phyloP scores from a whole-genome alignment of 257 asterid species.

The Petunia axillaris region DNA sequence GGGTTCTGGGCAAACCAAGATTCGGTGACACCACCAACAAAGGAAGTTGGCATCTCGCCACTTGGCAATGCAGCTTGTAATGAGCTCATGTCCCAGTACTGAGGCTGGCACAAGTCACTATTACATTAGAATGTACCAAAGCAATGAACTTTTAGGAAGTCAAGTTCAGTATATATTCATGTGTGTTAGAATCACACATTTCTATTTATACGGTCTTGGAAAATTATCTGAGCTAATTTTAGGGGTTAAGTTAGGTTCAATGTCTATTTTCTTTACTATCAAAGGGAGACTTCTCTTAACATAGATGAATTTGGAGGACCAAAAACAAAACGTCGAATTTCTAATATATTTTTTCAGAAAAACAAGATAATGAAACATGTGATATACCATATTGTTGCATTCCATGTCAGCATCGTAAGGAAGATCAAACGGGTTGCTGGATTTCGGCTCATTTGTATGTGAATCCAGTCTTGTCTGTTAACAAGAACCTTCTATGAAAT shows the following conservation, averaged over 20 bases:
- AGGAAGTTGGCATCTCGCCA: conserved; percentile 52
- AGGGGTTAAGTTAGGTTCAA: neutral
- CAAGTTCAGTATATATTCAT: neutral
- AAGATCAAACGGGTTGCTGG: conserved; percentile 83
- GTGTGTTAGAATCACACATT: neutral
- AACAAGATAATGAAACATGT: conserved; percentile 4
- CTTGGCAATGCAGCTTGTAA: conserved; percentile 75
- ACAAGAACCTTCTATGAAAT: conserved; percentile 28
- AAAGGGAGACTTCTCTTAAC: neutral
- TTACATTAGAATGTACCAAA: conserved; percentile 24
- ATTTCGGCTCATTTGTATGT: conserved; percentile 46
- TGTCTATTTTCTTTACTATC: neutral
- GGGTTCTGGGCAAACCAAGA: conserved; percentile 66
- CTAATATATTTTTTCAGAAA: conserved; percentile 8
- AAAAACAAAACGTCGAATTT: conserved; percentile 7
- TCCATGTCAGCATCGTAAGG: conserved; percentile 63
- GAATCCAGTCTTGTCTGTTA: conserved; percentile 56
- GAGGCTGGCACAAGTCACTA: conserved; percentile 28
- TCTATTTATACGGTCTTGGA: neutral
- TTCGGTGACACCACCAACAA: conserved; percentile 51
- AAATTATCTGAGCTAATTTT: neutral
- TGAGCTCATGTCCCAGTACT: conserved; percentile 80
- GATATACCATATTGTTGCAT: conserved; percentile 58
- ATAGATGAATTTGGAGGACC: neutral
- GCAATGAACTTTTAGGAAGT: neutral